Evolutionary conservation across 2,329 filamentous ascomycete species (phyloP).

Genomic region (Fusarium sp.): DNA sequence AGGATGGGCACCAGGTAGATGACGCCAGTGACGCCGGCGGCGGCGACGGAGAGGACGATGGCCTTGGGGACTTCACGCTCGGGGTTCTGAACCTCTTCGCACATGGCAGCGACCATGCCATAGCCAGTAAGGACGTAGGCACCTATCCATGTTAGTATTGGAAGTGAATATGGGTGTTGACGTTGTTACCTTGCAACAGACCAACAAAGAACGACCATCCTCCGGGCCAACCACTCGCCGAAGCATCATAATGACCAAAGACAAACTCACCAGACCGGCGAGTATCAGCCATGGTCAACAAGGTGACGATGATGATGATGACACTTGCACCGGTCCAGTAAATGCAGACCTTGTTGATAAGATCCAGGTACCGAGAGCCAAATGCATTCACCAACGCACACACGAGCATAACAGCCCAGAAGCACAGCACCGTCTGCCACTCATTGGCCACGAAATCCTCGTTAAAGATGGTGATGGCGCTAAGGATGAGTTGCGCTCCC

Average conservation of each 20-base stretch:
- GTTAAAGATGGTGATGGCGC: constrained; percentile 74
- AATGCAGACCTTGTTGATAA: constrained; percentile 77
- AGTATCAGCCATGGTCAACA: constrained; percentile 72
- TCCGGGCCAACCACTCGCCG: constrained; percentile 74
- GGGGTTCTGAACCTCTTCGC: constrained; percentile 70
- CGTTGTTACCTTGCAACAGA: constrained; percentile 58
- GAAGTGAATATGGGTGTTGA: constrained; percentile 38
- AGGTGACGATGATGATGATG: constrained; percentile 74
- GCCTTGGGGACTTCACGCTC: constrained; percentile 72
- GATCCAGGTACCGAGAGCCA: constrained; percentile 66
- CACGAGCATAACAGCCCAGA: constrained; percentile 72
- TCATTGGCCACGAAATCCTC: constrained; percentile 66
- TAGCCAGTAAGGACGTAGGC: constrained; percentile 59
- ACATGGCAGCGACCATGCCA: constrained; percentile 65
- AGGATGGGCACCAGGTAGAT: constrained; percentile 77
- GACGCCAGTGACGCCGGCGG: constrained; percentile 72
- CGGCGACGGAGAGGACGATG: constrained; percentile 73
- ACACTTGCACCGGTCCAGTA: constrained; percentile 79
- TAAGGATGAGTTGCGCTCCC: constrained; percentile 74
- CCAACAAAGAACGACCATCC: constrained; percentile 70
- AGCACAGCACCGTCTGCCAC: constrained; percentile 82
- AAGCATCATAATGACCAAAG: constrained; percentile 75
- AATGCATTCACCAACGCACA: constrained; percentile 77
- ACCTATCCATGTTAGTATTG: constrained; percentile 40
- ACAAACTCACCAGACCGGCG: constrained; percentile 74